Percentiles rank a stretch among this genome's conserved stretches.
Evolutionary conservation across 495 filamentous ascomycete genomes (phyloP).

Genomic region (Tuber calosporum): DNA sequence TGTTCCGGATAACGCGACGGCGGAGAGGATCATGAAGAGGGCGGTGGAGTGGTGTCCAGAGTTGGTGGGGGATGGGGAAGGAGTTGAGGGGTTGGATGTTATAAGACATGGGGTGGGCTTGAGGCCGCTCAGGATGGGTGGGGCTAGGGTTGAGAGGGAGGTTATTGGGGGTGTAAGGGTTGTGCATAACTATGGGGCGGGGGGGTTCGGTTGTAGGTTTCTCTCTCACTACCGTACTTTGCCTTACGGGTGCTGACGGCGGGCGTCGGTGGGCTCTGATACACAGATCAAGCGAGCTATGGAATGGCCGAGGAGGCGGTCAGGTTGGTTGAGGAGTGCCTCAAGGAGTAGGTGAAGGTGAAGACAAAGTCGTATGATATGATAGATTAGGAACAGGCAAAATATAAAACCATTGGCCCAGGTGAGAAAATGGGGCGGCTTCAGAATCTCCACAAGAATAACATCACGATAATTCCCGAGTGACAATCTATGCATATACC

Average conservation of each 20-base stretch:
- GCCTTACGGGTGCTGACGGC: neutral
- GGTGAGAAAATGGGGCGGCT: neutral
- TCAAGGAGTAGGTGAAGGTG: neutral
- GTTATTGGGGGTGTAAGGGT: conserved; percentile 58
- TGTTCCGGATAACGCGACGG: conserved; percentile 70
- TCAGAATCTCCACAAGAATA: neutral
- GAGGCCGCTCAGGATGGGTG: conserved; percentile 65
- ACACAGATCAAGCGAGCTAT: conserved; percentile 80
- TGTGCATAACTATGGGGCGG: conserved; percentile 96
- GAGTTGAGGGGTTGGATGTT: conserved; percentile 71
- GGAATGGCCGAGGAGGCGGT: conserved; percentile 68
- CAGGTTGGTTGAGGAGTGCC: conserved; percentile 58
- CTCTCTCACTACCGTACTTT: neutral
- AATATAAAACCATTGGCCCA: neutral
- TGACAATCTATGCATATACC: neutral
- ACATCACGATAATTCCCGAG: neutral
- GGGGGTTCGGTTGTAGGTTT: conserved; percentile 62
- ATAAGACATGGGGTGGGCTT: conserved; percentile 84
- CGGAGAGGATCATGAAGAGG: conserved; percentile 82
- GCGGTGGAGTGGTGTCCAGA: conserved; percentile 63
- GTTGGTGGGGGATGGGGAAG: conserved; percentile 63
- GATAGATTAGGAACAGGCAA: neutral
- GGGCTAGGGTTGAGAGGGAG: conserved; percentile 78
- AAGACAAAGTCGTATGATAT: neutral
- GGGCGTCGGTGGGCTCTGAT: conserved; percentile 34